These are phyloP conservation scores for Boeremia exigua DNA, from an alignment of 2,329 filamentous ascomycete species.

Conservation along the genomic window DNA sequence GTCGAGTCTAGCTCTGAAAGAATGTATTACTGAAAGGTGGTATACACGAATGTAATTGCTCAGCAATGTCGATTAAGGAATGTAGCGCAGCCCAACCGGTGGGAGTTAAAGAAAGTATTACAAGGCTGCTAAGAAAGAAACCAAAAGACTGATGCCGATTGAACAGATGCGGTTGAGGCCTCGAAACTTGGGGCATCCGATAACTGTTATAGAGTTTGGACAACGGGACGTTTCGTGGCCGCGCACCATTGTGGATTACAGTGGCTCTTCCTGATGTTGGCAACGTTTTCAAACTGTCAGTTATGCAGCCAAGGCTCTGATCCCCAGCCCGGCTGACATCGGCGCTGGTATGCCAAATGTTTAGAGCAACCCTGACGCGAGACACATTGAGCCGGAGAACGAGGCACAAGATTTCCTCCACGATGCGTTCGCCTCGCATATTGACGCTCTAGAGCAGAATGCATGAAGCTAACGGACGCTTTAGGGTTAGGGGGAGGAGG, in stretches of 20 bases:
- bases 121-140: constrained; percentile 49
- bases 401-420: constrained; percentile 33
- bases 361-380: constrained; percentile 48
- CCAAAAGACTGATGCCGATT: constrained; percentile 48
- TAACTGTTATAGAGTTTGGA: constrained; percentile 45
- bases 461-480: constrained; percentile 39
- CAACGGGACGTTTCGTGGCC: constrained; percentile 30
- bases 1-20: constrained; percentile 48
- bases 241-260: constrained; percentile 46
- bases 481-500: constrained; percentile 40
- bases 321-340: constrained; percentile 41
- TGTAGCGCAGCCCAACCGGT: constrained; percentile 62
- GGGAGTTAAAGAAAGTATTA: constrained; percentile 58
- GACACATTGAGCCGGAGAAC: constrained; percentile 46
- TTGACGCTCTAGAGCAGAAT: constrained; percentile 26
- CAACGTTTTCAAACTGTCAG: constrained; percentile 51
- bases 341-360: constrained; percentile 43
- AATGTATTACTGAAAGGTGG: constrained; percentile 46
- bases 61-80: constrained; percentile 57
- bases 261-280: constrained; percentile 49
- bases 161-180: constrained; percentile 48
- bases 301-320: constrained; percentile 46
- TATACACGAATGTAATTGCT: constrained; percentile 46
- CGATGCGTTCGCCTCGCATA: constrained; percentile 36
- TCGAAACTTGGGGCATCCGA: constrained; percentile 46